Base-by-base conservation (phyloP, 2,329 filamentous ascomycete genomes). In the Davidsoniella australis region DNA sequence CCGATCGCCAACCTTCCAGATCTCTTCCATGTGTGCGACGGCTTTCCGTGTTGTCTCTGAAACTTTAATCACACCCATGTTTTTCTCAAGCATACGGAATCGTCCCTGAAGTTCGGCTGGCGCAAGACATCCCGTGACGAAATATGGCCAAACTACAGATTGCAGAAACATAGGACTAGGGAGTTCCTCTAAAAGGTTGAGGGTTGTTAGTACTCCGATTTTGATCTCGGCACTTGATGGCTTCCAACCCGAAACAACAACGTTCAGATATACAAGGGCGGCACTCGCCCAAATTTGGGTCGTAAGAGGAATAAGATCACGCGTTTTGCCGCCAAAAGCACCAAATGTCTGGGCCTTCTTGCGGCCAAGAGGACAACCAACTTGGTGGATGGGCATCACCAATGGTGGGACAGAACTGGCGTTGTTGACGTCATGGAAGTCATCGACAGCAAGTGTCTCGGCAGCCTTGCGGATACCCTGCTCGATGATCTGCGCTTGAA, bases 201-300 rank as follows among this genome's bases (percentile, higher is more conserved):
- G 41, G 6, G 51, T 50, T 7, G 39, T 46, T 4, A 56, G 40
- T 54, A 68, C 58, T 18, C 59, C 54, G 20, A 55, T 52, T 2
- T 61, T 61, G 2, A 72, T 64, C 46, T 71, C 68, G 0, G 60
- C 57, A 43, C 61, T 65, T 0, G 63, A 63, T 0, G 70, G 69
- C 53, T 71, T 69, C 71, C 70, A 74, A 3, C 71, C 72, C 1
- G 64, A 66, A 2, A 71, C 61, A 17, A 73, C 68, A 3, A 71
- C 66, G 10, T 63, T 59, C 10, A 74, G 63, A 51, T 73, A 73
- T 6, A 66, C 63, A 1, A 71, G 59, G 0, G 67, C 61, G 1
- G 68, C 69, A 41, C 70, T 64, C 1, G 68, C 66, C 71, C 71
- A 74, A 40, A 71, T 65, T 12, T 61, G 60, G 7, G 62, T 60